Conservation (phyloP, 2,329 filamentous ascomycete species). For the Arthrobotrys megalospora region DNA sequence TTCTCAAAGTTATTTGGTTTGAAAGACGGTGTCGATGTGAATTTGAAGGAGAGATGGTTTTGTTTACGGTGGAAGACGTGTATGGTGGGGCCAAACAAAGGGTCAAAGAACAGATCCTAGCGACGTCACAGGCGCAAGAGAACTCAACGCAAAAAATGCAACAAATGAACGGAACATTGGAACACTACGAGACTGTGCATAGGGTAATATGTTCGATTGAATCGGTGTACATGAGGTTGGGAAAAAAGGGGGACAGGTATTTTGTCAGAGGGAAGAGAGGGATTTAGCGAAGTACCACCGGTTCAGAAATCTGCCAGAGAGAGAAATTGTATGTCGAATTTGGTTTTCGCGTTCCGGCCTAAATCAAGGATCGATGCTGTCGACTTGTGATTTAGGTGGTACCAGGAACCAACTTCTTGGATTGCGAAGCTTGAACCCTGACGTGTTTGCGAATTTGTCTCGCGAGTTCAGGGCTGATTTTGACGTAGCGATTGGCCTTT, state of each 20-base stretch:
- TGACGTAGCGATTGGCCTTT: conserved; percentile 26
- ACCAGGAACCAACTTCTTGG: not conserved
- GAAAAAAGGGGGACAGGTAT: not conserved
- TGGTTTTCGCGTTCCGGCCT: too few relatives aligned
- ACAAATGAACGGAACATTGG: conserved; percentile 12
- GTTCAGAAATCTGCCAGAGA: too few relatives aligned
- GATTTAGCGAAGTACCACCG: too few relatives aligned
- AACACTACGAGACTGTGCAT: not conserved
- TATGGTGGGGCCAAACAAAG: conserved; percentile 23
- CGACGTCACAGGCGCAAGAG: conserved; percentile 29
- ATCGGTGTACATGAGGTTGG: not conserved
- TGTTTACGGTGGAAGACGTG: conserved; percentile 37
- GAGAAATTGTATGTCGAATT: too few relatives aligned
- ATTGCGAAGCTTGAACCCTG: not conserved
- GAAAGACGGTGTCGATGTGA: not conserved
- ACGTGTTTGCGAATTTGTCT: not conserved
- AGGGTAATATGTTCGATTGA: not conserved
- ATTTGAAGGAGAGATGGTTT: conserved; percentile 19
- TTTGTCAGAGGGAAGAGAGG: not conserved
- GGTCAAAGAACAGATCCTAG: conserved; percentile 37
- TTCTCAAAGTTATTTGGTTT: not conserved
- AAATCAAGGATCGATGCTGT: too few relatives aligned
- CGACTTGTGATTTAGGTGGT: not conserved
- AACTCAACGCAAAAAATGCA: conserved; percentile 50
- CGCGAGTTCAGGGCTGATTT: conserved; percentile 6